Evolutionary conservation across 805 yeast genomes (phyloP).

Genomic region (Myxozyma udenii): DNA sequence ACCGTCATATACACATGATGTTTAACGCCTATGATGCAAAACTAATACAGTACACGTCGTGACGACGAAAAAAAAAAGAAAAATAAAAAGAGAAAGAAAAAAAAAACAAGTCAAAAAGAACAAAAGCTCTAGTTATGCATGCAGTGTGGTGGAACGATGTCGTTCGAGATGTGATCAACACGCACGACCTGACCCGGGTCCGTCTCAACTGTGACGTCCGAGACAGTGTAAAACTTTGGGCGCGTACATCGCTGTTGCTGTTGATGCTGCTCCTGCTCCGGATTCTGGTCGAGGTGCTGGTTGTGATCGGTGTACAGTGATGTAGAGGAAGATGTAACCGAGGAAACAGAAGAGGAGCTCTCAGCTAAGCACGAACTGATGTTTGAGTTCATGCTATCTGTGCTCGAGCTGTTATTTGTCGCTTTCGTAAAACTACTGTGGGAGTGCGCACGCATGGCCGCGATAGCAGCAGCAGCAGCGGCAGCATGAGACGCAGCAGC

Average conservation of each 20-base stretch:
- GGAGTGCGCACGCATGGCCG: not conserved
- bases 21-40: too few relatives aligned
- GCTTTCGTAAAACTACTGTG: too few relatives aligned
- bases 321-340: not conserved
- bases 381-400: not conserved
- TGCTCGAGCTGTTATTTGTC: too few relatives aligned
- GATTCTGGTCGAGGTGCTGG: not conserved
- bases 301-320: not conserved
- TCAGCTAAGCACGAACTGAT: not conserved
- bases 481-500: not conserved
- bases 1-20: too few relatives aligned
- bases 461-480: not conserved
- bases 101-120: not conserved
- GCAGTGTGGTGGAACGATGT: slow-evolving; percentile 13
- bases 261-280: not conserved
- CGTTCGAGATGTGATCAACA: slow-evolving; percentile 7
- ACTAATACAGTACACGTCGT: too few relatives aligned
- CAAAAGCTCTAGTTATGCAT: not conserved
- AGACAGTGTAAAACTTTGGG: slow-evolving; percentile 2
- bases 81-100: not conserved
- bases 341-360: not conserved
- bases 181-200: slow-evolving; percentile 16
- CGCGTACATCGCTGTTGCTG: not conserved
- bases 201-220: slow-evolving; percentile 2
- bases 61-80: too few relatives aligned